phyloP scores from a whole-genome alignment of 1,284 basidiomycete genomes.

The Pseudozyma hubeiensis region DNA sequence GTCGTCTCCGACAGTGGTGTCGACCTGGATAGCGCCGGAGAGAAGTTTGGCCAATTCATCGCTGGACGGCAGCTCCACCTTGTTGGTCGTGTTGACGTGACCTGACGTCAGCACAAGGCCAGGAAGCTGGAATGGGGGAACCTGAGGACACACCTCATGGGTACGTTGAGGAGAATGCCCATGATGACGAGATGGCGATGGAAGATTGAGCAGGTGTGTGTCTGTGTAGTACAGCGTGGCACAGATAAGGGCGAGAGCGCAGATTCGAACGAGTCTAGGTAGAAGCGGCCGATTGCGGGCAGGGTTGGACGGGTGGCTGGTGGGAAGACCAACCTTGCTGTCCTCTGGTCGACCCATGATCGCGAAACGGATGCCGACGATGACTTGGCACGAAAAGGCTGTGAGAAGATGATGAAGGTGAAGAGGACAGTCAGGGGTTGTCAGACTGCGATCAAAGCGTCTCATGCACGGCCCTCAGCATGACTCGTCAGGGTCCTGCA shows the following conservation, averaged over 20 bases:
- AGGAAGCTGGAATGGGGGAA: slow-evolving; percentile 26
- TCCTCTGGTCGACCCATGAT: slow-evolving; percentile 16
- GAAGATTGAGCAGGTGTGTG: background rate
- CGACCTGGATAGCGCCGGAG: slow-evolving; percentile 52
- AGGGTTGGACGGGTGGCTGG: background rate
- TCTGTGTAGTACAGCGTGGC: slow-evolving; percentile 4
- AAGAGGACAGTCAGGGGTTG: background rate
- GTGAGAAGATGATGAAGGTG: background rate
- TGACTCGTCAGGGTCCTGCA: background rate
- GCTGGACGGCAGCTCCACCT: slow-evolving; percentile 22
- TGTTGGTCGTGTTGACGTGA: background rate
- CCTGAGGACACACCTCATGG: slow-evolving; percentile 35
- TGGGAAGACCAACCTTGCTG: slow-evolving; percentile 9
- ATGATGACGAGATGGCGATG: background rate
- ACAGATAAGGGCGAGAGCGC: slow-evolving; percentile 8
- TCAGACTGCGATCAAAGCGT: background rate
- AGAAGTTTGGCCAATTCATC: slow-evolving; percentile 32
- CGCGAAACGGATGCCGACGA: background rate
- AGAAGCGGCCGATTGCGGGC: background rate
- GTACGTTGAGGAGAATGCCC: background rate
- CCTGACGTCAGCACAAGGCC: background rate
- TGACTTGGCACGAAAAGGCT: background rate
- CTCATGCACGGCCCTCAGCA: slow-evolving; percentile 9
- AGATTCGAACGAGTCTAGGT: slow-evolving; percentile 4
- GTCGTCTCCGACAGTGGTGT: slow-evolving; percentile 51